Evolutionary conservation across 2,329 filamentous ascomycete genomes (phyloP).

Genomic region (Drechmeria coniospora): DNA sequence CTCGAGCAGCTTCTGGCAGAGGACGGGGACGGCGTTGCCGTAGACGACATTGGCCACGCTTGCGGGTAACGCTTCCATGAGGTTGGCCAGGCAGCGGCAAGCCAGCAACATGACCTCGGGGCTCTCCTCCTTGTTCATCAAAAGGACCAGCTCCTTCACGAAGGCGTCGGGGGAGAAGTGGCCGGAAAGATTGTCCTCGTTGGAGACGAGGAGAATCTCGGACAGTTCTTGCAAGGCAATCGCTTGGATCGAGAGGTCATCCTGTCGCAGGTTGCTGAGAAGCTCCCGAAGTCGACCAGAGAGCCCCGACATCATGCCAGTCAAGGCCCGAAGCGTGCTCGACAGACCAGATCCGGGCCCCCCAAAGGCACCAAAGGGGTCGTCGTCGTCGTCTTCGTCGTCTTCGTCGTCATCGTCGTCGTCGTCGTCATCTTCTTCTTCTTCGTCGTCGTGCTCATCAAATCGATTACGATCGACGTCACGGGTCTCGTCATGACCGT

Average conservation of each 20-base stretch:
- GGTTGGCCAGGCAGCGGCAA: constrained; percentile 85
- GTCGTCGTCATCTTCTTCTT: constrained; percentile 23
- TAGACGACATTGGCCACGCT: constrained; percentile 94
- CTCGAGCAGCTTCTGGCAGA: constrained; percentile 89
- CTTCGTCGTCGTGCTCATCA: constrained; percentile 16
- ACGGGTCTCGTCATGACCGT: too few species aligned
- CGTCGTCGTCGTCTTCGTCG: constrained; percentile 52
- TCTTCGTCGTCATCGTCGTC: constrained; percentile 42
- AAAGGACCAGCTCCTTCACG: constrained; percentile 77
- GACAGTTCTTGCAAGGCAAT: constrained; percentile 88
- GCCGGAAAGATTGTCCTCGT: constrained; percentile 88
- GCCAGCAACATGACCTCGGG: constrained; percentile 95
- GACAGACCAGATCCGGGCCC: constrained; percentile 54
- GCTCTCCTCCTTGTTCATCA: constrained; percentile 94
- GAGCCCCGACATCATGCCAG: constrained; percentile 80
- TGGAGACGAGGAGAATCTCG: constrained; percentile 84
- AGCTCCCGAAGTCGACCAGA: constrained; percentile 67
- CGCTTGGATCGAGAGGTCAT: constrained; percentile 78
- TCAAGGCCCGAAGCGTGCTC: constrained; percentile 70
- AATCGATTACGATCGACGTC: too few species aligned
- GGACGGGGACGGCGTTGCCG: constrained; percentile 83
- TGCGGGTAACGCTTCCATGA: constrained; percentile 92
- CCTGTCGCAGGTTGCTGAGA: constrained; percentile 59
- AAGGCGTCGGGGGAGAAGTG: constrained; percentile 91
- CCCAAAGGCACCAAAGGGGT: constrained; percentile 51